Evolutionary conservation across 2,329 filamentous ascomycete genomes (phyloP).

Genomic region (Aureobasidium sp.): DNA sequence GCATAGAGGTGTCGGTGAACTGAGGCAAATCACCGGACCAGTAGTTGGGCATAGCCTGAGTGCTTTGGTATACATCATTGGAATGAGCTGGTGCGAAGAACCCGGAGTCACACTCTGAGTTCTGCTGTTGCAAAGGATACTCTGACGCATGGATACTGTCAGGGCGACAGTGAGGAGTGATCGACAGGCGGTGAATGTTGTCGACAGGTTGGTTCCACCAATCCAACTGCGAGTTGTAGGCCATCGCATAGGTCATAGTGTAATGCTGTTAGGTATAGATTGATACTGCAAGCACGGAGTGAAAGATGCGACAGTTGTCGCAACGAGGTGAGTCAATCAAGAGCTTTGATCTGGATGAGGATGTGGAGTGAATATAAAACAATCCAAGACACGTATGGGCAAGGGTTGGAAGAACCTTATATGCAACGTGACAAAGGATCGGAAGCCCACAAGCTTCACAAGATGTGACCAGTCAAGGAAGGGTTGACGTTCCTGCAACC

Average conservation of each 20-base stretch:
- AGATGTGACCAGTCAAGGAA: conserved; percentile 6
- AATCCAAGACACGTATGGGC: not conserved
- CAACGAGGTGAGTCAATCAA: conserved; percentile 2
- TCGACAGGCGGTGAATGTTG: not conserved
- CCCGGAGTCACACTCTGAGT: not conserved
- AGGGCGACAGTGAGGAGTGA: not conserved
- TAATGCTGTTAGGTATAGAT: not conserved
- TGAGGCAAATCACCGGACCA: not conserved
- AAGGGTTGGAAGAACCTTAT: not conserved
- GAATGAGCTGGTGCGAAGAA: not conserved
- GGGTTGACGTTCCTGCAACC: not conserved
- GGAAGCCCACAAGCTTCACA: not conserved
- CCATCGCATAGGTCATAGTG: not conserved
- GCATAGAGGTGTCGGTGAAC: not conserved
- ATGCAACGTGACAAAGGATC: conserved; percentile 13
- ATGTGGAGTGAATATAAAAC: conserved; percentile 4
- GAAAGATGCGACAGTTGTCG: conserved; percentile 8
- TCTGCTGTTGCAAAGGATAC: not conserved
- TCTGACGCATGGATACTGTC: not conserved
- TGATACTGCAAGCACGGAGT: not conserved
- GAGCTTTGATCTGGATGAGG: not conserved
- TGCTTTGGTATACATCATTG: not conserved
- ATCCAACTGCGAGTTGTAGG: not conserved
- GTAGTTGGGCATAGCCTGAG: not conserved
- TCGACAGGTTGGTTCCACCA: conserved; percentile 9